Base-by-base conservation (phyloP, 371 early-diverging fungal genomes). In the Mortierella sp. region DNA sequence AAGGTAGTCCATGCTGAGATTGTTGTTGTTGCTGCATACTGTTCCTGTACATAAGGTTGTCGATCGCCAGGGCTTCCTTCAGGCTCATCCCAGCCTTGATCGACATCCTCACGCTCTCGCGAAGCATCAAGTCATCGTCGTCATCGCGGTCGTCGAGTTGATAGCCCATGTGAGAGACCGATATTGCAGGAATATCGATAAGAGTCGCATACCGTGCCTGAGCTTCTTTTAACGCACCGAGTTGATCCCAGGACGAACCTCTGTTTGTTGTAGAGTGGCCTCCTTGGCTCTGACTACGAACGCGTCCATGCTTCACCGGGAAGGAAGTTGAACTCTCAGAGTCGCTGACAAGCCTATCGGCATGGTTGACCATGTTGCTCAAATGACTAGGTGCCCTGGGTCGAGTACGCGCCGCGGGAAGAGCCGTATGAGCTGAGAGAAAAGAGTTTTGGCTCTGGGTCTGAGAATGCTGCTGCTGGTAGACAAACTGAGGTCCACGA, bases 371-470 rank as follows among this genome's bases (percentile, higher is more conserved):
- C 77, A 84, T 75, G 27, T 78, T 75, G 43, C 79, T 84, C 81
- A 84, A 55, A 29, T 81, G 81, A 29, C 85, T 84, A 1, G 81
- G 85, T 0, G 70, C 65, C 35, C 72, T 73, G n/a, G 74, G 60
- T 14, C 73, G 60, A 10, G 63, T 70, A n/a, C 71, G 72, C n/a
- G 27, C 48, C n/a, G 27, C 55, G 4, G 73, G 27, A 18, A 75
- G 41, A 12, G 43, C 32, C 18, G 71, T 43, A 44, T 55, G 56
- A 6, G 48, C 60, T 10, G 71, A 63, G 41, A 71, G 71, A 14
- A 43, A 55, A 18, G 56, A 60, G 41, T 32, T 29, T 11, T 46
- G 35, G 4, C 70, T 24, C 44, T 70, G 77, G 3, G 54, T 51
- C 14, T 46, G 12, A 18, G 51, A 14, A 14, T 46, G 51, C 21